Conservation (phyloP, 352 stramenopile genomes). For the Phytophthora uliginosa region DNA sequence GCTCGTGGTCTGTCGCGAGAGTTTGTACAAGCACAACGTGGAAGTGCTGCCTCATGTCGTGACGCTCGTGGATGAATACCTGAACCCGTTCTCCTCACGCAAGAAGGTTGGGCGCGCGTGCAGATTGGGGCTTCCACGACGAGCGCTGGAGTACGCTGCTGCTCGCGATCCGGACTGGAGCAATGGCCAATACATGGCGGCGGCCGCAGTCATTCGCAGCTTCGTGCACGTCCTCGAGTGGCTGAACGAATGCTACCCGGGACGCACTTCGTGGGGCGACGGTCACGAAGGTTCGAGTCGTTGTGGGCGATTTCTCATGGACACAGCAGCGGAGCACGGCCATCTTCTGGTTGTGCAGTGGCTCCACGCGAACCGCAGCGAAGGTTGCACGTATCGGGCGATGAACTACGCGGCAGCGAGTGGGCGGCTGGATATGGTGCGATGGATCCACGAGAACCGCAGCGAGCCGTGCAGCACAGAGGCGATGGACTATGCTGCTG, state of each 20-base stretch:
- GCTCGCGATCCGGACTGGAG: slow-evolving; percentile 21
- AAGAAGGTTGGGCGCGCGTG: slow-evolving; percentile 22
- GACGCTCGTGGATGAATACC: slow-evolving; percentile 22
- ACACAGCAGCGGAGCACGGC: slow-evolving; percentile 21
- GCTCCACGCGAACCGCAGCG: slow-evolving; percentile 20
- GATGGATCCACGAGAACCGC: slow-evolving; percentile 21
- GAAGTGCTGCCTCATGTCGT: slow-evolving; percentile 22
- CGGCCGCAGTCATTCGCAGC: slow-evolving; percentile 20
- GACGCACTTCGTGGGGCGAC: slow-evolving; percentile 27
- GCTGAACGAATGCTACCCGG: slow-evolving; percentile 25
- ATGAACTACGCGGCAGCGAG: slow-evolving; percentile 30
- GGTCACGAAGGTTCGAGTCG: slow-evolving; percentile 21
- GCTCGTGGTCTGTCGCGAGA: slow-evolving; percentile 14
- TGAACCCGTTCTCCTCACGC: slow-evolving; percentile 21
- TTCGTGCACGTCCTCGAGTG: slow-evolving; percentile 26
- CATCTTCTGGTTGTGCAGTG: slow-evolving; percentile 30
- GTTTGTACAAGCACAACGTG: slow-evolving; percentile 23
- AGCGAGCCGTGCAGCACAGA: slow-evolving; percentile 17
- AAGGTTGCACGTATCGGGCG: slow-evolving; percentile 26
- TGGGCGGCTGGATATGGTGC: slow-evolving; percentile 20
- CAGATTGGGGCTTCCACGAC: slow-evolving; percentile 12
- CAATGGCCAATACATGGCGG: slow-evolving; percentile 25
- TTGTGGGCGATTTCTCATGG: slow-evolving; percentile 24
- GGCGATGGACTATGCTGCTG: slow-evolving; percentile 30
- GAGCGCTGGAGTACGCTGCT: slow-evolving; percentile 20